Base-by-base conservation (phyloP, 371 early-diverging fungal genomes). In the Dichotomocladium elegans region DNA sequence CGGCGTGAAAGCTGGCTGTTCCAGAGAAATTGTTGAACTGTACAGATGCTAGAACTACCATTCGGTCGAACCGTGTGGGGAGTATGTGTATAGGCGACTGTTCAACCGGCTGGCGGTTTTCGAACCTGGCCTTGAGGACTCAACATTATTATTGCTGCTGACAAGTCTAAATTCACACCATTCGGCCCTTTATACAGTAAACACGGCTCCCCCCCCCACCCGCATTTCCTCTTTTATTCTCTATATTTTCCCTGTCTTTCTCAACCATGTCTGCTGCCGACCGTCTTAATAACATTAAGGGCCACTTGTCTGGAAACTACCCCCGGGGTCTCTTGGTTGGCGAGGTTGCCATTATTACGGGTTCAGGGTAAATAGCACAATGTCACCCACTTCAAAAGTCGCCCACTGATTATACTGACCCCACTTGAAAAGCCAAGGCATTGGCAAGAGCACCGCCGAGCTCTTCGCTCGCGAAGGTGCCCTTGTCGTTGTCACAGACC, bases 391-490 rank as follows among this genome's bases (percentile, higher is more conserved):
- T 31, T 6, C 28, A 10, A 49, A 29, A 31, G 14, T 25, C 17
- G 17, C 33, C 28, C 21, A 29, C 45, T n/a, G 37, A 29, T 29
- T 9, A 24, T 29, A 21, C 52, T 26, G 47, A 43, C 47, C n/a
- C 7, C 2, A 22, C 28, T 29, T 41, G 4, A 37, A 26, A 63
- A 88, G 88, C 53, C 84, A 83, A 64, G 91, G 91, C 61, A 90
- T 90, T 63, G 91, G 91, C 55, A 81, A 81, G 67, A 87, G 87
- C 72, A 72, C 84, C 52, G 79, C 84, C 47, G 71, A 87, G 47
- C 66, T 86, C 48, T 90, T 87, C 65, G 91, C 87, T 51, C 86
- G 86, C 60, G 91, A 90, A 69, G 91, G 91, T 58, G 87, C 87
- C 46, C 59, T 73, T 33, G 87, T 88, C 29, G 87, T 87, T 31